Conservation (phyloP, 2,329 filamentous ascomycete species). For the Monosporascus sp. region DNA sequence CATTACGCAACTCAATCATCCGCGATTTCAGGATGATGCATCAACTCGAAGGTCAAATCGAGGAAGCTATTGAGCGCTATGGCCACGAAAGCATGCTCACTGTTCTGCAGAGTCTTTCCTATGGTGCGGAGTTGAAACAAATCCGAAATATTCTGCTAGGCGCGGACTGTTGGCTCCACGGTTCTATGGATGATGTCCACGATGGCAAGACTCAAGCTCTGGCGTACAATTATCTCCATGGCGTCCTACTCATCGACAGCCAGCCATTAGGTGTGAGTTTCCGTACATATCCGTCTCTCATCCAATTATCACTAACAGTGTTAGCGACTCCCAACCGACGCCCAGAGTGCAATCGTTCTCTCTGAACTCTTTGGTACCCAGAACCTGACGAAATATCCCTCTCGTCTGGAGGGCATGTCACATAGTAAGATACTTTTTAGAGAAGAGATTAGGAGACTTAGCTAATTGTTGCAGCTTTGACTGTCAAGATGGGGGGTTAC, state of each 20-base stretch:
- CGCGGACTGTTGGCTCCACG: constrained; percentile 16
- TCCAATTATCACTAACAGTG: constrained; percentile 16
- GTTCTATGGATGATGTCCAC: constrained; percentile 4
- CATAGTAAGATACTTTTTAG: constrained; percentile 30
- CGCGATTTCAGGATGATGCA: constrained; percentile 41
- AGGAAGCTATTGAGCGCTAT: constrained; percentile 24
- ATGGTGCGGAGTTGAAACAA: constrained; percentile 23
- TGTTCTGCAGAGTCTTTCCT: constrained; percentile 39
- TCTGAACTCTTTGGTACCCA: constrained; percentile 49
- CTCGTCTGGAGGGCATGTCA: constrained; percentile 46
- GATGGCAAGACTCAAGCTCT: constrained; percentile 17
- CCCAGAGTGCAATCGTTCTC: constrained; percentile 26
- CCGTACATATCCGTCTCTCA: background rate
- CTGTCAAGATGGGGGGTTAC: constrained; percentile 29
- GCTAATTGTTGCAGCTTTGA: constrained; percentile 17
- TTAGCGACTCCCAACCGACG: constrained; percentile 33
- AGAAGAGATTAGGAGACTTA: background rate
- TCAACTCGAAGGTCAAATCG: constrained; percentile 29
- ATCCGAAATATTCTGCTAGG: constrained; percentile 7
- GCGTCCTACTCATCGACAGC: constrained; percentile 35
- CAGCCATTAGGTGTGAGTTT: constrained; percentile 34
- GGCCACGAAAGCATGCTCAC: constrained; percentile 16
- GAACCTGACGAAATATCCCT: constrained; percentile 47
- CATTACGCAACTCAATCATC: constrained; percentile 34
- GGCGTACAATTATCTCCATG: constrained; percentile 30